Evolutionary conservation across 23 red algal genomes (phyloP), one percentile per base, ranked within the genome.

Genomic region (Pyropia haitanensis): DNA sequence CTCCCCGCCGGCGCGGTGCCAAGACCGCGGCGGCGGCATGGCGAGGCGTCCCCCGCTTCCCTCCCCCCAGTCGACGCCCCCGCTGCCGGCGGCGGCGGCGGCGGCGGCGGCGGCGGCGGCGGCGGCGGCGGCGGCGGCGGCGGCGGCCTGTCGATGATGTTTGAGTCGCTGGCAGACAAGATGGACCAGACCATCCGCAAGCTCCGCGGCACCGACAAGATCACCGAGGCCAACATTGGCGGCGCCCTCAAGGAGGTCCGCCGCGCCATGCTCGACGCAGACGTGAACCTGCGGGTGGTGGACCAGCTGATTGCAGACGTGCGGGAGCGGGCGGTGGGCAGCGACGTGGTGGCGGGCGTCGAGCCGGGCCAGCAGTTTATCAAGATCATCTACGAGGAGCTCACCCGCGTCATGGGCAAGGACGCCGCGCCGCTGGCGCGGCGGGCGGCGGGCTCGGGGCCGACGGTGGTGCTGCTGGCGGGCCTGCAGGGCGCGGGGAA

Each of bases 401-500:
- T 98, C 13, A 62, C 79, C 15, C 55, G 65, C 20, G 78, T 91
- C 28, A 82, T 98, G 68, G 94, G 94, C n/a, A 63, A 68, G 32
- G 73, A 87, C 56, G 62, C 74, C 25, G 68, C 87, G 9, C 76
- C 72, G 17, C 78, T 83, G 5, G 77, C 87, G 23, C 79, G 53
- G 53, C 50, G 69, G 16, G 53, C 46, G 14, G 60, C 72, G 18
- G 85, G 67, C 10, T 25, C 59, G 34, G 20, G 18, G 15, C 89
- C 89, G 24, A 98, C 85, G 21, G 88, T 88, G 44, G 67, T 90
- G 1, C 76, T 98, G 53, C 22, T 98, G 26, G 80, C 88, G 0
- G 94, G 94, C 29, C 71, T 98, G 53, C 94, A 98, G 53, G 94
- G 94, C 4, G 74, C 94, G 22, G 94, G 94, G 12, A 98, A 98